These are phyloP conservation scores for Entrophospora sp. DNA, from an alignment of 192 early-diverging fungal genomes.

Conservation along the genomic window DNA sequence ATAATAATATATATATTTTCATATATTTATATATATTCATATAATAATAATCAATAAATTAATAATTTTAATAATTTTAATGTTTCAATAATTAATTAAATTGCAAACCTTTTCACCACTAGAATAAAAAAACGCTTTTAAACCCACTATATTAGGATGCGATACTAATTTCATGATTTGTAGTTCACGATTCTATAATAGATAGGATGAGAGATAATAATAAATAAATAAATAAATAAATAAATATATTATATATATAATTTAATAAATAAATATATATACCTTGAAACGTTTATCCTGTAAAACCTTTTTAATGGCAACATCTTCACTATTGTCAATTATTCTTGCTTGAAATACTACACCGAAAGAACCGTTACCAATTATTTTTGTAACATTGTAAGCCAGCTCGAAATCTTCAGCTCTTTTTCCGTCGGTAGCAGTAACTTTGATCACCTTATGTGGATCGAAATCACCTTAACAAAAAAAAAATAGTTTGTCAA, in stretches of 20 bases:
- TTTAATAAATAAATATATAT: conserved; percentile 15
- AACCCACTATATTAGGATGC: conserved; percentile 88
- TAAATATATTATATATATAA: too few relatives aligned
- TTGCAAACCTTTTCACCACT: conserved; percentile 71
- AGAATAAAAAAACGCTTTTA: conserved; percentile 92
- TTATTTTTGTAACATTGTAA: conserved; percentile 87
- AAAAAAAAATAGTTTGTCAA: neutral
- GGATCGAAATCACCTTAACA: conserved; percentile 40
- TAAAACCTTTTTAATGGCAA: conserved; percentile 97
- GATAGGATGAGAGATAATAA: neutral
- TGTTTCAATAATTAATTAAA: neutral
- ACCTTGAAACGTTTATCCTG: conserved; percentile 99
- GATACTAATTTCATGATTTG: conserved; percentile 88
- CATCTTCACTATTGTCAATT: conserved; percentile 64
- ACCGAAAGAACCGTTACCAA: conserved; percentile 97
- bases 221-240: conserved; percentile 16
- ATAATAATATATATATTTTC: neutral
- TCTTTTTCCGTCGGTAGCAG: conserved; percentile 80
- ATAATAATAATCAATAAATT: too few relatives aligned
- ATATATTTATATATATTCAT: neutral
- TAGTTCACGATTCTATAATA: conserved; percentile 74
- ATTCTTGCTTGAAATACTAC: conserved; percentile 95
- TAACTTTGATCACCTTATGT: conserved; percentile 60
- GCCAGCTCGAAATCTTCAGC: conserved; percentile 78
- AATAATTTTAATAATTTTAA: too few relatives aligned